A percentile compares a stretch with the other conserved stretches of the same genome.
Evolutionary conservation across 169 alveolate species (phyloP).

Genomic region (Babesia divergens): DNA sequence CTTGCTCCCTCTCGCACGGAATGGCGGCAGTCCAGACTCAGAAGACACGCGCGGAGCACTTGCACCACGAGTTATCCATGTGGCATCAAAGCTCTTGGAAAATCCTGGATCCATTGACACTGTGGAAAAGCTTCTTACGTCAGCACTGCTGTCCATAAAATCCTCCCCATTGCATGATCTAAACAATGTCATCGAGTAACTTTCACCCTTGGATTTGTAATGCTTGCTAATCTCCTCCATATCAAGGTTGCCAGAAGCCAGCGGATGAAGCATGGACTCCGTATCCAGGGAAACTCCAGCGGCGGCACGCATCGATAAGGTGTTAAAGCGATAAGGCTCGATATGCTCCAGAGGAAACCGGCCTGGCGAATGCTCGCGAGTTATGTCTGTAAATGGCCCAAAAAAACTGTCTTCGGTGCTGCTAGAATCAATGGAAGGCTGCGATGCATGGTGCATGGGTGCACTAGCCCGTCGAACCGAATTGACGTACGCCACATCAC

Average conservation of each 20-base stretch:
- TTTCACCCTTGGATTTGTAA: slow-evolving; percentile 1
- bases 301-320: background rate
- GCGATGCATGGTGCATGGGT: background rate
- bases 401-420: too few species aligned
- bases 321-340: slow-evolving; percentile 17
- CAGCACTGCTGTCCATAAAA: too few species aligned
- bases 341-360: slow-evolving; percentile 14
- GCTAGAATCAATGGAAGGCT: too few species aligned
- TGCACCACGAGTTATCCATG: too few species aligned
- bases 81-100: too few species aligned
- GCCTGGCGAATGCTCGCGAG: background rate
- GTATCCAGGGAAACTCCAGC: background rate
- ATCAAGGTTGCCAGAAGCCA: background rate
- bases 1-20: too few species aligned
- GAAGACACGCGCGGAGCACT: too few species aligned
- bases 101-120: too few species aligned
- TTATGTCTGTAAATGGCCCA: background rate
- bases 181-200: too few species aligned
- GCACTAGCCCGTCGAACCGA: background rate
- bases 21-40: too few species aligned
- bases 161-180: too few species aligned
- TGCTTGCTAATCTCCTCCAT: slow-evolving; percentile 16
- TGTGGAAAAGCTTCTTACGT: too few species aligned
- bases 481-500: background rate
- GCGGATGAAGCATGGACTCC: background rate